Percentiles rank a stretch among this genome's conserved stretches.
Evolutionary conservation across 2,329 filamentous ascomycete species (phyloP).

Genomic region (Aspergillus proliferans): DNA sequence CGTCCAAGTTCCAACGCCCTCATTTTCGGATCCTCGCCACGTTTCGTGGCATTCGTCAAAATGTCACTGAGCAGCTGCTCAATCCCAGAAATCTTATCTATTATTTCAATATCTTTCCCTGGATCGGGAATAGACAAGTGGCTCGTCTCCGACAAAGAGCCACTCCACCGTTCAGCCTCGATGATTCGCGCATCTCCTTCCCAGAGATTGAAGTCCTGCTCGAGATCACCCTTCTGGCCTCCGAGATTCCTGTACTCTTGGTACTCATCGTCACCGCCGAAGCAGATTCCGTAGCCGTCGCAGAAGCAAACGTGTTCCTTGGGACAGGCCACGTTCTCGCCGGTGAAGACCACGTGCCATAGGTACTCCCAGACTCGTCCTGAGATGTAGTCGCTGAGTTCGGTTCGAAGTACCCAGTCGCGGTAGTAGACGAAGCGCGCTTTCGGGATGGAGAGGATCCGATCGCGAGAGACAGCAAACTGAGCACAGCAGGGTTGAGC

Average conservation of each 20-base stretch:
- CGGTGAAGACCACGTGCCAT: constrained; percentile 59
- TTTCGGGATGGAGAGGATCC: constrained; percentile 49
- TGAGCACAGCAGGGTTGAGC: constrained; percentile 60
- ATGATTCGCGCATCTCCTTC: constrained; percentile 32
- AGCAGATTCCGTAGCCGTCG: constrained; percentile 59
- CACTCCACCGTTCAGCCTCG: constrained; percentile 19
- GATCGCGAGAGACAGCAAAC: constrained; percentile 55
- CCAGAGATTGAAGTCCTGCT: constrained; percentile 35
- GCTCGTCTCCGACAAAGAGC: constrained; percentile 18
- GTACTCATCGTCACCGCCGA: constrained; percentile 46
- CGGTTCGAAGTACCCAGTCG: constrained; percentile 56
- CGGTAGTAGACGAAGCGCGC: constrained; percentile 52
- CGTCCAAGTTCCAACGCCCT: constrained; percentile 50
- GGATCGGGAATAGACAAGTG: constrained; percentile 32
- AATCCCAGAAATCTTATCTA: constrained; percentile 40
- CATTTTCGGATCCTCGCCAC: constrained; percentile 47
- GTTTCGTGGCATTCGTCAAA: constrained; percentile 41
- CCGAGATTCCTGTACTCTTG: constrained; percentile 45
- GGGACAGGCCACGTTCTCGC: constrained; percentile 39
- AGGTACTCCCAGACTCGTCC: constrained; percentile 59
- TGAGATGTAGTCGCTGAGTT: constrained; percentile 50
- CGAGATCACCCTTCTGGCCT: constrained; percentile 33
- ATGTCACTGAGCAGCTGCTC: constrained; percentile 37
- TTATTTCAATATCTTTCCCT: constrained; percentile 40
- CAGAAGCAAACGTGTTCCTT: constrained; percentile 56